Evolutionary conservation across 2,329 filamentous ascomycete species (phyloP).

Genomic region (Sclerotinia trifoliorum): DNA sequence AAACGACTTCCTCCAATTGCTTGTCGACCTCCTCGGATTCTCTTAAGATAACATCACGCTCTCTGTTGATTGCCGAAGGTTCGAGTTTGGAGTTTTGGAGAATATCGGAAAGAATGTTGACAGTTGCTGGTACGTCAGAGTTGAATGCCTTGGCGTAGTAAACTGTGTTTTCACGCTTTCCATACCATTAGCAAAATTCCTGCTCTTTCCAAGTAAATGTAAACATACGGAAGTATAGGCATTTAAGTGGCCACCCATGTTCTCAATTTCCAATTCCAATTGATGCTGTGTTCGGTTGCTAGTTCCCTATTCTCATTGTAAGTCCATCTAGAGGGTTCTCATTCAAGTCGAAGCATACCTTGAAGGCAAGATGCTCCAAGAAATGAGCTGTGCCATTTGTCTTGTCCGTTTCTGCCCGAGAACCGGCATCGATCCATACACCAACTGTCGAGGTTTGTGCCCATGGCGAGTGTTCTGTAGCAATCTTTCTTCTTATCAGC

Average conservation of each 20-base stretch:
- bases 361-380: conserved; percentile 99
- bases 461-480: conserved; percentile 96
- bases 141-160: conserved; percentile 99
- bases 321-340: conserved; percentile 26
- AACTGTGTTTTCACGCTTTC: conserved; percentile 94
- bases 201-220: conserved; percentile 27
- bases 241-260: conserved; percentile 99
- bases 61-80: conserved; percentile 85
- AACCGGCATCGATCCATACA: conserved; percentile 99
- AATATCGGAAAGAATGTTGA: conserved; percentile 98
- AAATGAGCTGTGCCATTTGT: conserved; percentile 99
- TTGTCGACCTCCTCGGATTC: conserved; percentile 99
- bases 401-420: conserved; percentile 94
- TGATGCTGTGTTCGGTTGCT: conserved; percentile 93
- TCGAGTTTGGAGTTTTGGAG: conserved; percentile 99
- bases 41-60: conserved; percentile 96
- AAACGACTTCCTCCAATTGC: conserved; percentile 98
- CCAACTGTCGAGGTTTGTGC: conserved; percentile 97
- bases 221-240: conserved; percentile 93
- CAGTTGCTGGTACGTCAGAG: conserved; percentile 90
- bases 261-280: conserved; percentile 99
- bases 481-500: conserved; percentile 64
- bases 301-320: conserved; percentile 64
- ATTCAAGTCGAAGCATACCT: conserved; percentile 58
- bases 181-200: conserved; percentile 28